Base-by-base conservation (phyloP, 2,329 filamentous ascomycete genomes). In the Colletotrichum gigasporum region DNA sequence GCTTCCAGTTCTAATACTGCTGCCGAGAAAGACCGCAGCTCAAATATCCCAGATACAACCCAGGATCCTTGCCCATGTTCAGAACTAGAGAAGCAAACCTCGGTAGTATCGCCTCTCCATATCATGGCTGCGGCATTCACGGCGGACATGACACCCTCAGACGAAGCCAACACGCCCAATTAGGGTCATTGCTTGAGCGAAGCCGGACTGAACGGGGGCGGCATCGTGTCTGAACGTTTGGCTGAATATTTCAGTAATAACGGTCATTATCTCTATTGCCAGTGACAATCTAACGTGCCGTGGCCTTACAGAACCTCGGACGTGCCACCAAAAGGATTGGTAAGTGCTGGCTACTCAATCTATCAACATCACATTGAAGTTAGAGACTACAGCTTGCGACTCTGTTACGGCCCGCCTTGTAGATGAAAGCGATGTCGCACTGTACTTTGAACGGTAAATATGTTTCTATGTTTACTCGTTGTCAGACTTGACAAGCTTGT, bases 101-200 rank as follows among this genome's bases (percentile, higher is more conserved):
- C 12, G 3, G 41, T 56, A 5, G 28, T 45, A 12, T 71, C 69
- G 16, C 67, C 69, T 14, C 61, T 72, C 9, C 58, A 70, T 30
- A 71, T 72, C 35, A 63, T 71, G 60, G 63, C 69, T 3, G 67
- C 68, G 3, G 69, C 69, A 44, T 50, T 70, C 28, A 61, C 65
- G 2, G 63, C 35, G 12, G 47, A 51, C 18, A 14, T 16, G n/a
- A 10, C 44, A 3, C 30, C 44, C n/a, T 30, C 44, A 30, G n/a
- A 14, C 24, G n/a, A 11, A 48, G 26, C 28, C 44, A 48, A 5
- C 26, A 16, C 16, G 26, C 44, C 12, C n/a, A n/a, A n/a, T n/a
- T n/a, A n/a, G n/a, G n/a, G n/a, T n/a, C n/a, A n/a, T n/a, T n/a
- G n/a, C n/a, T n/a, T n/a, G n/a, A n/a, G n/a, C n/a, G n/a, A n/a